Percentiles rank a stretch among this genome's conserved stretches.
Conservation (phyloP, 202 grass and related monocot species). For the Hordeum pubiflorum region DNA sequence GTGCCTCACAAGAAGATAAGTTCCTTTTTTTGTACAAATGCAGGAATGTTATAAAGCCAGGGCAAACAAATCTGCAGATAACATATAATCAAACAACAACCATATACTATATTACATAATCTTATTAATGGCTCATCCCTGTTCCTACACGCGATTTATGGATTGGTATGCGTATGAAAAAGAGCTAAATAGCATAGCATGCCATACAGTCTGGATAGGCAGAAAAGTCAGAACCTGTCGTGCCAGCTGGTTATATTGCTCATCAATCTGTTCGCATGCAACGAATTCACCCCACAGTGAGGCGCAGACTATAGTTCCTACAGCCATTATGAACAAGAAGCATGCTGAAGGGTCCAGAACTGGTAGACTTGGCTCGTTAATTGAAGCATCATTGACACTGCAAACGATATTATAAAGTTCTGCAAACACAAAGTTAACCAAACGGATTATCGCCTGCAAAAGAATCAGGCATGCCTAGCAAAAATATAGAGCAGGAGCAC, state of each 20-base stretch:
- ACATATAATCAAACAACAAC: not conserved
- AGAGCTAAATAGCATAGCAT: not conserved
- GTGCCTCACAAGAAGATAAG: not conserved
- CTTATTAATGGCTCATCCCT: not conserved
- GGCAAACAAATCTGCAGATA: not conserved
- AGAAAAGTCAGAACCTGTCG: slow-evolving; percentile 53
- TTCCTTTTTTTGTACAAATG: not conserved
- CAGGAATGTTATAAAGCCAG: not conserved
- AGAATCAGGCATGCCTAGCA: not conserved
- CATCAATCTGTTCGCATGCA: slow-evolving; percentile 61
- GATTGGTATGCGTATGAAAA: not conserved
- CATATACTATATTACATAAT: not conserved
- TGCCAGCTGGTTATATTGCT: slow-evolving; percentile 66
- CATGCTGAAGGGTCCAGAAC: slow-evolving; percentile 59
- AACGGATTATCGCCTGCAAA: slow-evolving; percentile 5
- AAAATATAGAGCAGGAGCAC: not conserved
- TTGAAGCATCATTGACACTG: slow-evolving; percentile 54
- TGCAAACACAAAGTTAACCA: slow-evolving; percentile 25
- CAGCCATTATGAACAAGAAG: slow-evolving; percentile 82
- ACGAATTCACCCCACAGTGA: slow-evolving; percentile 79
- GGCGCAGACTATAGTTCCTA: slow-evolving; percentile 77
- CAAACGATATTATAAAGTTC: slow-evolving; percentile 83
- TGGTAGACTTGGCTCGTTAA: slow-evolving; percentile 65
- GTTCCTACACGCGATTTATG: not conserved
- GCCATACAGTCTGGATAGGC: not conserved